Conservation (phyloP, 2,329 filamentous ascomycete genomes). For the Meredithiella fracta region DNA sequence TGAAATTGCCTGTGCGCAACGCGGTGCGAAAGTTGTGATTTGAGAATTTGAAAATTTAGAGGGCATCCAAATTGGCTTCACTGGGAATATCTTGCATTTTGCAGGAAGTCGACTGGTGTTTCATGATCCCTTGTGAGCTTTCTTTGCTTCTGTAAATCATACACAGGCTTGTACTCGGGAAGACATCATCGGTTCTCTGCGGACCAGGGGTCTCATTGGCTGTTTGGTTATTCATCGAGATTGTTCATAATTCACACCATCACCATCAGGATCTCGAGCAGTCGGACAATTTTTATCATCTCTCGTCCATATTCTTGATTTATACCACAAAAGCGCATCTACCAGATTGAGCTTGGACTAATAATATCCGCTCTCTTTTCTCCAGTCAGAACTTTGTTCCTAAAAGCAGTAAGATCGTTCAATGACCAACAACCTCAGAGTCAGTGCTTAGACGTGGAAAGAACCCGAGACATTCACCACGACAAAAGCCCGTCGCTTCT, state of each 20-base stretch:
- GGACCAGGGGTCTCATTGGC: background rate
- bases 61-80: slow-evolving; percentile 1
- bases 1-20: background rate
- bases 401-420: background rate
- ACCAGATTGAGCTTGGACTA: slow-evolving; percentile 2
- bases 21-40: background rate
- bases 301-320: background rate
- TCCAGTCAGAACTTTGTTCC: background rate
- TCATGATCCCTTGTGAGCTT: slow-evolving; percentile 5
- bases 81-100: background rate
- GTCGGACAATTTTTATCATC: background rate
- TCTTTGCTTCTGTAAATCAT: slow-evolving; percentile 2
- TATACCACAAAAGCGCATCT: background rate
- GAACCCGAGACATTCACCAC: too few relatives aligned
- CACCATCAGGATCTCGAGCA: background rate
- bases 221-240: too few relatives aligned
- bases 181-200: background rate
- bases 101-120: background rate
- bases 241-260: too few relatives aligned
- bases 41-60: background rate
- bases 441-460: background rate
- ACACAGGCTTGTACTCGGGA: background rate
- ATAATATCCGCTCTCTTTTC: background rate
- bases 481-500: too few relatives aligned
- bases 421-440: background rate